Evolutionary conservation across 306 rosid species (phyloP), one percentile per base, ranked within the genome.

Genomic region (Morella rubra): DNA sequence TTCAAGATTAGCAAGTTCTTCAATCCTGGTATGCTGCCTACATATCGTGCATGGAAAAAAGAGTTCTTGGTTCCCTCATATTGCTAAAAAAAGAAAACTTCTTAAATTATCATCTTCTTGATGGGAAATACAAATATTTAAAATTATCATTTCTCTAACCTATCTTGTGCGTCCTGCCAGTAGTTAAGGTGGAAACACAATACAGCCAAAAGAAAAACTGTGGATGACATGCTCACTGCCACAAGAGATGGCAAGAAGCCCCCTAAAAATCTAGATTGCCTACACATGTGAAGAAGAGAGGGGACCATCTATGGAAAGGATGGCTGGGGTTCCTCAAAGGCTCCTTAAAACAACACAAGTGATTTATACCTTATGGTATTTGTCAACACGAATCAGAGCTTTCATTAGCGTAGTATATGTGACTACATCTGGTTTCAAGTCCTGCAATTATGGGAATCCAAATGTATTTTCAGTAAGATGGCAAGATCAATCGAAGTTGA

Each of bases 321-420:
- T n/a, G 13, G 24, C 65, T 40, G 7, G 16, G 64, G 24, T 6
- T 53, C 64, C 72, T 77, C 49, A 32, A 18, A 40, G 9, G 20
- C 10, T 40, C 69, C 40, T 41, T 40, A 12, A 61, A 61, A 22
- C 52, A 78, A 37, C 4, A 50, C 8, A 46, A 41, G 13, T 37
- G 4, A 73, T 61, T 58, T 19, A 27, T 84, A 94, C 98, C 97
- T 91, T 85, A 65, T 81, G 72, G 82, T 79, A 87, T 86, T 91
- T 94, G 27, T 87, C 97, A 24, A 87, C 97, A 22, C 93, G 96
- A 73, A 91, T 85, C 83, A 94, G 82, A 73, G 94, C 86, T 89
- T 94, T 91, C 96, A 93, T 93, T 32, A 93, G 97, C 0, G 98
- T 93, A n/a, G 98, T 93, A 79, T 88, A 93, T n/a, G 98, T 90